Conservation (phyloP, 2,329 filamentous ascomycete genomes). For the Coniella lustricola region DNA sequence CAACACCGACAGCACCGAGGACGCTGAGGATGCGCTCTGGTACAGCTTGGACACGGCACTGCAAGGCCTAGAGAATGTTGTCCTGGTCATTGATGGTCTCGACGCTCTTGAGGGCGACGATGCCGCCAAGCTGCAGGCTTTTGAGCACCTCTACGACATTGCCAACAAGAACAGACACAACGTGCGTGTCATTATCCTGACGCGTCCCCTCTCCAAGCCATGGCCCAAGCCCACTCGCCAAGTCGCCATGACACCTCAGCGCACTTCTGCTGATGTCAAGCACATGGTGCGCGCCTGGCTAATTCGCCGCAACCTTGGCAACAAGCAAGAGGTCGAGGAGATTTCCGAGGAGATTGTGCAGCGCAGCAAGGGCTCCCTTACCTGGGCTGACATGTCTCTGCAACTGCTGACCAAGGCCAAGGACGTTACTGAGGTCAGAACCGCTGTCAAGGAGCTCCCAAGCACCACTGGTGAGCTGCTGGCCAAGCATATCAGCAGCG, state of each 20-base stretch:
- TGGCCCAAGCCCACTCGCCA: slow-evolving; percentile 17
- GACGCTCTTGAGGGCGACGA: slow-evolving; percentile 16
- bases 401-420: slow-evolving; percentile 13
- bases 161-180: slow-evolving; percentile 16
- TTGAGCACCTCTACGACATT: slow-evolving; percentile 16
- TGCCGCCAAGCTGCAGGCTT: slow-evolving; percentile 14
- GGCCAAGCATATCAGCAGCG: slow-evolving; percentile 8
- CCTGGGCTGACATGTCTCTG: slow-evolving; percentile 15
- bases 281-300: slow-evolving; percentile 16
- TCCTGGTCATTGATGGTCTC: slow-evolving; percentile 15
- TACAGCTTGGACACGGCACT: slow-evolving; percentile 16
- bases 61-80: slow-evolving; percentile 16
- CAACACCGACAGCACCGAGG: slow-evolving; percentile 22
- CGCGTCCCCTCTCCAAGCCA: slow-evolving; percentile 15
- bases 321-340: slow-evolving; percentile 15
- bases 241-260: slow-evolving; percentile 13
- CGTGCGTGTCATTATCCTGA: slow-evolving; percentile 16
- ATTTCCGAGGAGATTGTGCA: slow-evolving; percentile 14
- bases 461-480: slow-evolving; percentile 12
- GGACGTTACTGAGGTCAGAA: slow-evolving; percentile 7
- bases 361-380: slow-evolving; percentile 17
- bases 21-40: slow-evolving; percentile 21
- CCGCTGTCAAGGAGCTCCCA: slow-evolving; percentile 13
- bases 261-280: slow-evolving; percentile 12
- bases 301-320: slow-evolving; percentile 10